Evolutionary conservation across 306 rosid genomes (phyloP).

Genomic region (Myrica gale): DNA sequence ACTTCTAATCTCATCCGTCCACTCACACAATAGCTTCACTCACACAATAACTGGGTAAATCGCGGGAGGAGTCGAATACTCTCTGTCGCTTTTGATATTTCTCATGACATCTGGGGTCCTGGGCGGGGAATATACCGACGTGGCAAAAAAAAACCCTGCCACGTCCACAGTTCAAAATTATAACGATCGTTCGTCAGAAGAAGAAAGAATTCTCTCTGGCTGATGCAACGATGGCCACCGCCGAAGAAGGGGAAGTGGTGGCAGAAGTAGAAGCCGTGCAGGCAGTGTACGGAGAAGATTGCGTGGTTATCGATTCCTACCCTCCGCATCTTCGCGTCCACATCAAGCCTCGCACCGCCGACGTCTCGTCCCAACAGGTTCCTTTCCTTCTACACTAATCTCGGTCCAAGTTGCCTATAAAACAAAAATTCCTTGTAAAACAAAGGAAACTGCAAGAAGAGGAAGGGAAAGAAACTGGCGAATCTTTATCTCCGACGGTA

Average conservation of each 20-base stretch:
- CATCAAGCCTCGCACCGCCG: constrained; percentile 86
- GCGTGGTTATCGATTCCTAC: constrained; percentile 41
- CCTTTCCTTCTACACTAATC: background rate
- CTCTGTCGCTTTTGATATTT: no score
- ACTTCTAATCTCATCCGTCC: no score
- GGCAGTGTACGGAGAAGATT: constrained; percentile 71
- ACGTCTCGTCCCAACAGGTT: constrained; percentile 75
- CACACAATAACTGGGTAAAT: no score
- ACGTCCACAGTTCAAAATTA: no score
- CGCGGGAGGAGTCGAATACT: no score
- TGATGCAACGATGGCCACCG: constrained; percentile 25
- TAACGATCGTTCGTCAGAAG: no score
- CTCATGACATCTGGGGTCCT: no score
- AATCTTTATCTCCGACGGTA: background rate
- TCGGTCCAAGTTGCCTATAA: background rate
- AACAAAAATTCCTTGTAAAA: background rate
- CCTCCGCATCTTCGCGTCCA: constrained; percentile 72
- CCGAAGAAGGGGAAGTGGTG: constrained; percentile 48
- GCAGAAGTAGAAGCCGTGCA: constrained; percentile 71
- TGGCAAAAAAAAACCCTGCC: no score
- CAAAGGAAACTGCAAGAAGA: background rate
- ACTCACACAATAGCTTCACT: no score
- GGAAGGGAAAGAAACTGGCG: background rate
- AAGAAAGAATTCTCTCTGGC: background rate
- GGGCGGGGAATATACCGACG: no score